Evolutionary conservation across 2,329 filamentous ascomycete species (phyloP), one percentile per base, ranked within the genome.

Genomic region (Colletotrichum horii): DNA sequence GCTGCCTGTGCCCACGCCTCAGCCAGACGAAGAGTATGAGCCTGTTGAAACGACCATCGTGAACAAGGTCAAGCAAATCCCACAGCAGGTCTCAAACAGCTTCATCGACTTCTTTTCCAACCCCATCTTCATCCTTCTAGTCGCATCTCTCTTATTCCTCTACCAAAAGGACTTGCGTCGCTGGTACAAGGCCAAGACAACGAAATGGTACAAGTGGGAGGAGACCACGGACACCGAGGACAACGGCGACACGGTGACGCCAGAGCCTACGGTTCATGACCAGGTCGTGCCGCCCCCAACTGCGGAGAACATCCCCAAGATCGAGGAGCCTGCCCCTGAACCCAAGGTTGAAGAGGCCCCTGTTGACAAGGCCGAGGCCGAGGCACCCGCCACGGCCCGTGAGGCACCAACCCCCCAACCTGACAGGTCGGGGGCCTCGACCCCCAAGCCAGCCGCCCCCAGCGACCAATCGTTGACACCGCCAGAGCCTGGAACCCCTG

Each of bases 71-170:
- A 88, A 87, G 79, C 83, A 85, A 32, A 81, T 93, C 2, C 90
- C 89, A 2, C 85, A 88, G 58, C 86, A 87, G 28, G 89, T 88
- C 0, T 84, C 85, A 0, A 85, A 89, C 56, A 90, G 86, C 71
- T 82, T 91, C 11, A 80, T 89, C 8, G 90, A 92, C 58, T 87
- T 93, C 15, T 80, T 93, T 58, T 88, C 85, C 70, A 92, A 92
- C 75, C 90, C 90, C 0, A 85, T 89, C 12, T 82, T 90, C 11
- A 85, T 90, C 8, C 79, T 89, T 4, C 78, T 90, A 19, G 82
- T 90, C 28, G 78, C 87, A n/a, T 78, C 84, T 9, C 80, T 83
- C 14, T 75, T 89, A 6, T 78, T 89, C 8, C 86, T 86, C 66
- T 85, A 88, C 34, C 83, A 88, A 74, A 87, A 89, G 75, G 87